Conservation (phyloP, 2,329 filamentous ascomycete genomes). For the Claviceps spartinae region DNA sequence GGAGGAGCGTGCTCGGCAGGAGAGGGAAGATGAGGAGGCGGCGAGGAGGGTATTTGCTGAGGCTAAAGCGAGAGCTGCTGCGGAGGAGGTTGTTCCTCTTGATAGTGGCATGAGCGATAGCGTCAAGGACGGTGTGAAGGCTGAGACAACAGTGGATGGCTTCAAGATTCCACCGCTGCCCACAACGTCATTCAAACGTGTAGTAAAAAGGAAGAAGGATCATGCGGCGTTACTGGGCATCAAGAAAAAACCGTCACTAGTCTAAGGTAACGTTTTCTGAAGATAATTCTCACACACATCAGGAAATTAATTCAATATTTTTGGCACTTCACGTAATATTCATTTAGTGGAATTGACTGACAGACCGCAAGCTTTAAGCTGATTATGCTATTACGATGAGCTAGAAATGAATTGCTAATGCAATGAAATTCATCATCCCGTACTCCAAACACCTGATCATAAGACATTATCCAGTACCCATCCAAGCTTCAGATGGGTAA, state of each 20-base stretch:
- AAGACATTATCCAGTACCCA: too few species aligned
- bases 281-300: too few species aligned
- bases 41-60: constrained; percentile 65
- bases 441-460: neutral
- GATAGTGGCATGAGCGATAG: neutral
- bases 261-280: constrained; percentile 19
- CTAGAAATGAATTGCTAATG: neutral
- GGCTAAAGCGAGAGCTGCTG: constrained; percentile 39
- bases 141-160: constrained; percentile 13
- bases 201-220: constrained; percentile 80
- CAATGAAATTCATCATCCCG: neutral
- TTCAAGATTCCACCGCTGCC: constrained; percentile 7
- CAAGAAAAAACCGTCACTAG: constrained; percentile 62
- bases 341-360: neutral
- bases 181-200: constrained; percentile 55
- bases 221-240: constrained; percentile 63
- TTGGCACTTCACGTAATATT: too few species aligned
- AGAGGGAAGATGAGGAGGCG: constrained; percentile 71
- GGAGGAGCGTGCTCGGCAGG: constrained; percentile 49
- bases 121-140: constrained; percentile 1
- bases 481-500: neutral
- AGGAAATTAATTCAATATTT: too few species aligned
- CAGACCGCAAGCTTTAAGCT: neutral
- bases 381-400: neutral
- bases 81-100: constrained; percentile 26